A percentile compares a stretch with the other conserved stretches of the same genome.
Evolutionary conservation across 192 early-diverging fungal species (phyloP).

Genomic region (Fimicolochytrium jonesii): DNA sequence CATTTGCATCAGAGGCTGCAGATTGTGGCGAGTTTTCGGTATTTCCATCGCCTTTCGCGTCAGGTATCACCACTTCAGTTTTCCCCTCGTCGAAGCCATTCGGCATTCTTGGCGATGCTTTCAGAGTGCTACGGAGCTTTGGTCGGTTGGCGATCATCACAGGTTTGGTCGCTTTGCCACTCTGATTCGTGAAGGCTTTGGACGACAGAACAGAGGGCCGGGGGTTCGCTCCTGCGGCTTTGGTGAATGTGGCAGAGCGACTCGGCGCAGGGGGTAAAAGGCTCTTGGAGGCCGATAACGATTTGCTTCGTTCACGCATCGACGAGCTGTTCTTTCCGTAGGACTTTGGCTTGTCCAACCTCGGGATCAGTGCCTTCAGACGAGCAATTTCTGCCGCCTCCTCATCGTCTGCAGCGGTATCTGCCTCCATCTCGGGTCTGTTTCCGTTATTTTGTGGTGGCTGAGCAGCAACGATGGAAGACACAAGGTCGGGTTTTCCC

Average conservation of each 20-base stretch:
- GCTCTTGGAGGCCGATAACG: neutral
- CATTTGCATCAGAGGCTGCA: too few species aligned
- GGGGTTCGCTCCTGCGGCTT: neutral
- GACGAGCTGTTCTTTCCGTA: constrained; percentile 4
- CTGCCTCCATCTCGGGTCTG: neutral
- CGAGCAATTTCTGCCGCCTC: constrained; percentile 28
- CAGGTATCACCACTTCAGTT: too few species aligned
- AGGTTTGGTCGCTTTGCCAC: neutral
- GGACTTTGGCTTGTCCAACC: constrained; percentile 13
- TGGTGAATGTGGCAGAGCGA: neutral
- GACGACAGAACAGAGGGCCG: constrained; percentile 9
- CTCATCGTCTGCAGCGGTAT: constrained; percentile 6
- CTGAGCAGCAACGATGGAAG: constrained; percentile 13
- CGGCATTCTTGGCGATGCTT: constrained; percentile 13
- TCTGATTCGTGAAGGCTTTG: neutral
- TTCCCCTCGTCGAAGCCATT: too few species aligned
- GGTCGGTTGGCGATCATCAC: constrained; percentile 23
- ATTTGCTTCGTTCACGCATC: constrained; percentile 22
- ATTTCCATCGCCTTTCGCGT: too few species aligned
- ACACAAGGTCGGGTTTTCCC: constrained; percentile 25
- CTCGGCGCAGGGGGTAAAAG: neutral
- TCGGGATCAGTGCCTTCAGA: constrained; percentile 26
- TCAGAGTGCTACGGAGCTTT: constrained; percentile 24
- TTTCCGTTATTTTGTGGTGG: neutral
- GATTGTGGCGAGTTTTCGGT: too few species aligned